phyloP scores from a whole-genome alignment of 1,284 basidiomycete genomes.

The Rhodotorula mucilaginosa region DNA sequence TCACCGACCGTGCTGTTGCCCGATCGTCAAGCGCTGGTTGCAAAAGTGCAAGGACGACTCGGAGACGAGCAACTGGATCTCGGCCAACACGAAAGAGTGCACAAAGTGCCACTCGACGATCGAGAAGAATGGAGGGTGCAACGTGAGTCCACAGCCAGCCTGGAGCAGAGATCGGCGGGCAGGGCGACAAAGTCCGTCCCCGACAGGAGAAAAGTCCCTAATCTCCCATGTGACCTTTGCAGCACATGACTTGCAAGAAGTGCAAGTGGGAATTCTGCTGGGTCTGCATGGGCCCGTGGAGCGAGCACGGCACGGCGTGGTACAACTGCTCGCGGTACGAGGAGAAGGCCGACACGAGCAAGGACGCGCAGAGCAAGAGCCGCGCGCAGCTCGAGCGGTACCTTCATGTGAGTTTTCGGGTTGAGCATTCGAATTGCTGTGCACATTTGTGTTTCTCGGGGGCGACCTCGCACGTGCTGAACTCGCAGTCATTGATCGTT shows the following conservation, averaged over 20 bases:
- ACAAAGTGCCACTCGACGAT: constrained; percentile 92
- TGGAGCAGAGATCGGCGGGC: no score
- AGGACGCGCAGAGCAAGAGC: constrained; percentile 79
- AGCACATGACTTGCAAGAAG: constrained; percentile 99
- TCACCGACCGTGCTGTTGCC: constrained; percentile 87
- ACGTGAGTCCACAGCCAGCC: constrained; percentile 59
- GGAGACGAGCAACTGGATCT: constrained; percentile 99
- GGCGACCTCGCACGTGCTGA: no score
- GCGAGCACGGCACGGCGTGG: constrained; percentile 95
- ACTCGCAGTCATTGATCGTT: no score
- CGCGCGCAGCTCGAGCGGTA: constrained; percentile 90
- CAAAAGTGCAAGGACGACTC: constrained; percentile 97
- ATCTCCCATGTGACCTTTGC: constrained; percentile 3
- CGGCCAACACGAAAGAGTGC: constrained; percentile 98
- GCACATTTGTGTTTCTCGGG: no score
- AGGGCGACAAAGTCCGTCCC: no score
- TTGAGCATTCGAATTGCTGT: no score
- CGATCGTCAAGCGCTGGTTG: constrained; percentile 86
- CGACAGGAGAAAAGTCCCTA: no score
- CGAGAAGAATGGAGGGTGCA: constrained; percentile 99
- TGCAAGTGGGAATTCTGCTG: constrained; percentile 79
- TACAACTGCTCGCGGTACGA: constrained; percentile 98
- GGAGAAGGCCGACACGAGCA: constrained; percentile 72
- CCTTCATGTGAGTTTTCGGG: constrained; percentile 73
- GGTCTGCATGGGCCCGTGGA: constrained; percentile 79